A percentile compares a stretch with the other conserved stretches of the same genome.
Conservation (phyloP, 208 protist species). For the Crithidia brevicula region DNA sequence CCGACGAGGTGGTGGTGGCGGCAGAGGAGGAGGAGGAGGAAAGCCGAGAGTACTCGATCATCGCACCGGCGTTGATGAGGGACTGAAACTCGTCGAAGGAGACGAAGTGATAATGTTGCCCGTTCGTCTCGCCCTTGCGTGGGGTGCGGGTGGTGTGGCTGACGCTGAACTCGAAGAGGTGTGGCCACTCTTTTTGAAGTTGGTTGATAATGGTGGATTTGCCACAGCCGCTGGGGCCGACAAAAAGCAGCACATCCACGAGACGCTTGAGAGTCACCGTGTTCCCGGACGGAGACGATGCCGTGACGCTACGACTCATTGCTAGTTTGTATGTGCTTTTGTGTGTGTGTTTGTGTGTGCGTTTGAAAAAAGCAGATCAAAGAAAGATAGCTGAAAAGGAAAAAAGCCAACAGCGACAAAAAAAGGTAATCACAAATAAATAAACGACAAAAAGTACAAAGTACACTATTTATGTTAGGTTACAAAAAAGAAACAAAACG, state of each 20-base stretch:
- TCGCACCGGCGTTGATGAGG: conserved; percentile 51
- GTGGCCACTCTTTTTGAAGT: conserved; percentile 57
- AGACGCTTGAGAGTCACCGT: conserved; percentile 26
- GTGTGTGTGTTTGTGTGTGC: neutral
- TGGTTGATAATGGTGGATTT: conserved; percentile 87
- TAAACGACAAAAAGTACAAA: neutral
- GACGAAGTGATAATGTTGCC: conserved; percentile 89
- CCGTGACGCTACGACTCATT: too few species aligned
- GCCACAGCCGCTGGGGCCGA: conserved; percentile 85
- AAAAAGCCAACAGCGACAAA: neutral
- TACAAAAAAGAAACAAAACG: too few species aligned
- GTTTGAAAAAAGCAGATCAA: neutral
- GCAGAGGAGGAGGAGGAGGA: neutral
- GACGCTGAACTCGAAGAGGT: conserved; percentile 83
- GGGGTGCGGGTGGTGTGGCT: conserved; percentile 90
- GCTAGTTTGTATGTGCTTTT: neutral
- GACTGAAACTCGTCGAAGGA: conserved; percentile 48
- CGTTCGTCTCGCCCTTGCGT: conserved; percentile 77
- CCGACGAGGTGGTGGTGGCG: neutral
- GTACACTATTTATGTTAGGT: too few species aligned
- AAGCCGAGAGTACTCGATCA: conserved; percentile 85
- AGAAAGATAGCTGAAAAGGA: neutral
- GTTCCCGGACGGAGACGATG: too few species aligned
- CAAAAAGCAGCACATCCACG: conserved; percentile 79
- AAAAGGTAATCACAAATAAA: neutral